phyloP scores from a whole-genome alignment of 148 eudicot species.

The Rhododendron kiyosumense region DNA sequence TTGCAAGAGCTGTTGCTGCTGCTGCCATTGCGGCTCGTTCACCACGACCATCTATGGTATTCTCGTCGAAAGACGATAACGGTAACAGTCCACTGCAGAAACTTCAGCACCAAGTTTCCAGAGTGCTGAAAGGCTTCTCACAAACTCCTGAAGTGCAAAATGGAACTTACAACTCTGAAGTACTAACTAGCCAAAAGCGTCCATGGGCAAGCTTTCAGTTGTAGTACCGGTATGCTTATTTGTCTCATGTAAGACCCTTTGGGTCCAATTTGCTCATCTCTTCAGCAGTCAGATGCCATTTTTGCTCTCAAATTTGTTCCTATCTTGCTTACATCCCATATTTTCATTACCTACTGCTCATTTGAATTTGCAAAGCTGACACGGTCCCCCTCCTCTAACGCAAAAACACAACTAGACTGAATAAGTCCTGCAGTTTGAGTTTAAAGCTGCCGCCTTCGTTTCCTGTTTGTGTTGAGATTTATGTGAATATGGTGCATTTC shows the following conservation, averaged over 20 bases:
- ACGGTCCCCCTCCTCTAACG: background rate
- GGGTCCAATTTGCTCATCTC: background rate
- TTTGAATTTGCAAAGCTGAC: background rate
- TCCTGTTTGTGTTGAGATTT: background rate
- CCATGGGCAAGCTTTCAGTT: conserved; percentile 94
- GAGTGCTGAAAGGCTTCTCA: conserved; percentile 75
- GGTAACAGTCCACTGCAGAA: conserved; percentile 60
- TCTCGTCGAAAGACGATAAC: conserved; percentile 61
- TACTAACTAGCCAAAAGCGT: conserved; percentile 92
- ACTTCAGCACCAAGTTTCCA: conserved; percentile 64
- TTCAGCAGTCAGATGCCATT: background rate
- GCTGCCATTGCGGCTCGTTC: conserved; percentile 62
- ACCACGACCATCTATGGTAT: conserved; percentile 75
- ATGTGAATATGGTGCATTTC: background rate
- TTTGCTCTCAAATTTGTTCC: background rate
- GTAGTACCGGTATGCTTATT: conserved; percentile 41
- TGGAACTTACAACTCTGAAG: conserved; percentile 76
- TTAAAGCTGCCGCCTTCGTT: background rate
- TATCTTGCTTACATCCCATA: background rate
- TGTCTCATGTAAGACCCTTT: conserved; percentile 11
- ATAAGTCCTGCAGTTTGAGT: background rate
- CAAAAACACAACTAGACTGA: background rate
- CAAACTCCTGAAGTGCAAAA: conserved; percentile 59
- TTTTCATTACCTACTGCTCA: background rate
- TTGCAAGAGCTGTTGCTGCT: conserved; percentile 77